A percentile compares a stretch with the other conserved stretches of the same genome.
These are phyloP conservation scores for Mortierella sp. DNA, from an alignment of 371 early-diverging fungal genomes.

Conservation along the genomic window DNA sequence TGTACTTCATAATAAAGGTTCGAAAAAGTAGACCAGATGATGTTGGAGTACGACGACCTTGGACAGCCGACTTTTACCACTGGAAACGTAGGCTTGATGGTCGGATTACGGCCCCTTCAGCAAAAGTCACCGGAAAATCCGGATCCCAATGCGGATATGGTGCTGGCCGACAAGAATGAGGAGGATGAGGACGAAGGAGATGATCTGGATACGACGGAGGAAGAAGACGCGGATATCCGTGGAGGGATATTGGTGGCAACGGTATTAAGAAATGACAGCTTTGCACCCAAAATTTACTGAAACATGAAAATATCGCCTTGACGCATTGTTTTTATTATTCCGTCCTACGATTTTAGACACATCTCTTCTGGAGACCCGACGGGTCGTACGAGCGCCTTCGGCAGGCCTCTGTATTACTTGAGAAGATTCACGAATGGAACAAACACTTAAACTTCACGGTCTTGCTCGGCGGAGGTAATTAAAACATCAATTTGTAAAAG, in stretches of 20 bases:
- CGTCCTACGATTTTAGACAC: too few species aligned
- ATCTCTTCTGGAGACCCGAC: constrained; percentile 70
- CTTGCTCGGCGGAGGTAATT: constrained; percentile 53
- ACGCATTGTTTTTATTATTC: too few species aligned
- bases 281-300: too few species aligned
- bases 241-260: constrained; percentile 52
- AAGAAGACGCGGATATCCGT: neutral
- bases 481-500: neutral
- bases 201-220: constrained; percentile 37
- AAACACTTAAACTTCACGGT: constrained; percentile 37
- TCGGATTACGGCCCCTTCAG: constrained; percentile 50
- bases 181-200: constrained; percentile 19
- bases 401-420: constrained; percentile 58
- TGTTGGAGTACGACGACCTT: constrained; percentile 62
- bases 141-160: constrained; percentile 54
- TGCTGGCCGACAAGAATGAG: constrained; percentile 24
- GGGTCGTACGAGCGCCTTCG: constrained; percentile 68
- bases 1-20: constrained; percentile 38
- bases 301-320: too few species aligned
- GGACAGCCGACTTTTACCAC: constrained; percentile 62
- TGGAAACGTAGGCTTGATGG: constrained; percentile 63
- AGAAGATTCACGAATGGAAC: constrained; percentile 47
- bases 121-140: constrained; percentile 26
- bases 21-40: constrained; percentile 45
- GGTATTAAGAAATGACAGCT: too few species aligned